Evolutionary conservation across 768 basidiomycete genomes (phyloP).

Genomic region (Lactarius indigo): DNA sequence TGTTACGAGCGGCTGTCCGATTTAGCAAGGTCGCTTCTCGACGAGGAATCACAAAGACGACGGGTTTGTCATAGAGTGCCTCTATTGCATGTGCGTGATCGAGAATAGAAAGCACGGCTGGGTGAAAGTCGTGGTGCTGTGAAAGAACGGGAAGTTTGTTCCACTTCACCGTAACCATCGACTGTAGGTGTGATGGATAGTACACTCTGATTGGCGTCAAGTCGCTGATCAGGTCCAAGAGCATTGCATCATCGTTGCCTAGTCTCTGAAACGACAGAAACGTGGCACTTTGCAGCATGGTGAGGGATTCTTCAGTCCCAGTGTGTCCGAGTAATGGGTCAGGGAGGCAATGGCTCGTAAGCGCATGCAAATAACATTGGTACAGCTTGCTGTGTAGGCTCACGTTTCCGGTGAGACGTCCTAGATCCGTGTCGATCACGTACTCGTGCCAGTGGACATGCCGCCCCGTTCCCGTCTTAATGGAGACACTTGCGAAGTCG

Average conservation of each 20-base stretch:
- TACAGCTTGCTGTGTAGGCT: slow-evolving; percentile 34
- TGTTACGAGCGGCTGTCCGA: neutral
- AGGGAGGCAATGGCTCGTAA: slow-evolving; percentile 38
- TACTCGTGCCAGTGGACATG: slow-evolving; percentile 27
- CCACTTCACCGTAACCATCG: neutral
- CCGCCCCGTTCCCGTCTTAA: neutral
- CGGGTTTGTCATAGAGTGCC: neutral
- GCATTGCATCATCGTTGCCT: neutral
- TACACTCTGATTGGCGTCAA: neutral
- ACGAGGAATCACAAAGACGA: neutral
- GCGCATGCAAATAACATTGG: slow-evolving; percentile 42
- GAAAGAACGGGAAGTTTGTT: neutral
- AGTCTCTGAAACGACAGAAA: slow-evolving; percentile 40
- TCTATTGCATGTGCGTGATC: neutral
- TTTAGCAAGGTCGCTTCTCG: neutral
- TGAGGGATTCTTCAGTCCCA: too few species aligned
- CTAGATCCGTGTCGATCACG: too few species aligned
- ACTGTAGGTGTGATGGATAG: neutral
- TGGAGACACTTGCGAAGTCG: neutral
- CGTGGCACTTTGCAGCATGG: slow-evolving; percentile 36
- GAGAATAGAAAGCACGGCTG: neutral
- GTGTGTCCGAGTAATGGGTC: too few species aligned
- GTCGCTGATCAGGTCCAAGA: neutral
- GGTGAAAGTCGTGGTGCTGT: slow-evolving; percentile 1
- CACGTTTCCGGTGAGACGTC: slow-evolving; percentile 31